These are phyloP conservation scores for Neofusicoccum ribis DNA, from an alignment of 2,329 filamentous ascomycete genomes.

Conservation along the genomic window DNA sequence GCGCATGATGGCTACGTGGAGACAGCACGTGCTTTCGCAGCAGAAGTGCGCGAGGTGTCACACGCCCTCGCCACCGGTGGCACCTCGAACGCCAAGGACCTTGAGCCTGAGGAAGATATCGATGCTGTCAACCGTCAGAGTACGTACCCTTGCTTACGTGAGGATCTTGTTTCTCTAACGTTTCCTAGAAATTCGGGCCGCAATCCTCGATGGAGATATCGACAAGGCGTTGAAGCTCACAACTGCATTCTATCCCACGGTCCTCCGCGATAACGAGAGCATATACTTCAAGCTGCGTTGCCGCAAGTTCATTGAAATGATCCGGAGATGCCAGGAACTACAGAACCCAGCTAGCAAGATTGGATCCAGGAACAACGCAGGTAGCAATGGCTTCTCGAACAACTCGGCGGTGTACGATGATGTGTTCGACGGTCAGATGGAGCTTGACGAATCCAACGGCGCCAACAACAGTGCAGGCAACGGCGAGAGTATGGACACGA, in stretches of 20 bases:
- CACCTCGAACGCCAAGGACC: conserved; percentile 51
- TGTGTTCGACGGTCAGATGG: conserved; percentile 56
- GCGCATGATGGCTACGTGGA: conserved; percentile 96
- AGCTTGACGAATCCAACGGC: conserved; percentile 54
- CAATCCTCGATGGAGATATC: conserved; percentile 89
- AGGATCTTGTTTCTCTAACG: neutral
- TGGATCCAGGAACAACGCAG: conserved; percentile 27
- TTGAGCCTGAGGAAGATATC: conserved; percentile 75
- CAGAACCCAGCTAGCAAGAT: conserved; percentile 38
- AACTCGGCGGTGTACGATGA: conserved; percentile 46
- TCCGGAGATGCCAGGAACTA: conserved; percentile 42
- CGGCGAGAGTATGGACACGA: conserved; percentile 31
- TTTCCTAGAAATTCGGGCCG: conserved; percentile 72
- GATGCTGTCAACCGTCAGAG: conserved; percentile 86
- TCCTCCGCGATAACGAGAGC: conserved; percentile 76
- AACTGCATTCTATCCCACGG: conserved; percentile 73
- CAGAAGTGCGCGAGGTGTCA: conserved; percentile 75
- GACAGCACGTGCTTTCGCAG: conserved; percentile 82
- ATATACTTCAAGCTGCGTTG: conserved; percentile 88
- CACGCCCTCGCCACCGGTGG: conserved; percentile 63
- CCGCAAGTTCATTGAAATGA: conserved; percentile 92
- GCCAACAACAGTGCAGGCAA: conserved; percentile 8
- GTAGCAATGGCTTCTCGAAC: conserved; percentile 34
- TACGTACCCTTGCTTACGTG: conserved; percentile 46
- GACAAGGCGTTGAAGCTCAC: conserved; percentile 86